Base-by-base conservation (phyloP, 169 alveolate genomes). In the Plasmodium gaboni region DNA sequence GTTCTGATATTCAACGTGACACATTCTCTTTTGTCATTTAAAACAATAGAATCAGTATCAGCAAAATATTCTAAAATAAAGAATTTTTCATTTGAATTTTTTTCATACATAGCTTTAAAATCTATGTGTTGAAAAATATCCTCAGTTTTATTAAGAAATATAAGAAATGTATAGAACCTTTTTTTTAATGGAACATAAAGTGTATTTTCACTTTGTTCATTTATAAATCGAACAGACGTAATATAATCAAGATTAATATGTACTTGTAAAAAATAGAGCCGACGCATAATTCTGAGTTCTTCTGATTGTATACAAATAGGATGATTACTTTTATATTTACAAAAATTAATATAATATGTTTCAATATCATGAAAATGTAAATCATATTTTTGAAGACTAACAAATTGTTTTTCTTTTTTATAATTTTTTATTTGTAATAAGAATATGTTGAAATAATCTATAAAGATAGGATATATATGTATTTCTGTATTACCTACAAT, bases 21-120 rank as follows among this genome's bases (percentile, higher is more conserved):
- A 12, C 22, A 55, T 55, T 55, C 63, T 61, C 67, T 38, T 13
- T 60, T 60, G 1, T 68, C 72, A 42, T 71, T 17, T 59, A 80
- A 59, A 8, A 19, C 26, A 26, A 80, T 55, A 55, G 60, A 67
- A 60, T 71, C 50, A 48, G 53, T 60, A 60, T 68, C 69, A 26
- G 57, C 73, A 68, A 80, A 80, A 80, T 80, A 68, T 61, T 80
- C 90, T 71, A 80, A 19, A 50, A 67, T 69, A 50, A 53, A 80
- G 48, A 59, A 24, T 57, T 17, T 60, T 10, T 59, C 6, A 15
- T 10, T 44, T 53, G 50, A 67, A 59, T 28, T 69, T 57, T 63
- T 70, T 15, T 55, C 26, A 46, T 80, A 51, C 13, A 80, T 10
- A 22, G 8, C 24, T 26, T 51, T 60, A 53, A 80, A 80, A 64